Conservation (phyloP, 2,329 filamentous ascomycete genomes). For the Pestalotiopsis sp. region DNA sequence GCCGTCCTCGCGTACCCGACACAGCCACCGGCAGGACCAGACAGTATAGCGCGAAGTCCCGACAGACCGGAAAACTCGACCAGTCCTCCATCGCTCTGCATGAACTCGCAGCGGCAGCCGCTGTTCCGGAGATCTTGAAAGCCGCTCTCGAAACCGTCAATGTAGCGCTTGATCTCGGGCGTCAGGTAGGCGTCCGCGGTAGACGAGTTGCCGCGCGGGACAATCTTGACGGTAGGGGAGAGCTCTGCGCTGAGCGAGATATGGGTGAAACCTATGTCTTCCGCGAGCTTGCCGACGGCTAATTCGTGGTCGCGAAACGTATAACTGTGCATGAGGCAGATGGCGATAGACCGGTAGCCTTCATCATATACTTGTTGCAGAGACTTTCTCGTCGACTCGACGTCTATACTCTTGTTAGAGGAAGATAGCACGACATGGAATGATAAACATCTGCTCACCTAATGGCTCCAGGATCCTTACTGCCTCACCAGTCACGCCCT, state of each 20-base stretch:
- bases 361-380: background rate
- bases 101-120: slow-evolving; percentile 35
- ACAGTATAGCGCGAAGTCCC: slow-evolving; percentile 68
- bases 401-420: background rate
- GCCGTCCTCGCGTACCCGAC: slow-evolving; percentile 76
- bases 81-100: slow-evolving; percentile 53
- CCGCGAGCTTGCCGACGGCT: slow-evolving; percentile 16
- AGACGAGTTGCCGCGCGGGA: slow-evolving; percentile 70
- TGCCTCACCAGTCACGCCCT: slow-evolving; percentile 6
- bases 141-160: slow-evolving; percentile 65
- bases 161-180: slow-evolving; percentile 71
- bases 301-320: slow-evolving; percentile 22
- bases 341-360: background rate
- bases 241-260: slow-evolving; percentile 69
- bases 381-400: background rate
- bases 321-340: slow-evolving; percentile 20
- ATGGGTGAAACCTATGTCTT: slow-evolving; percentile 68
- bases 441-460: background rate
- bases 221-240: slow-evolving; percentile 76
- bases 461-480: background rate
- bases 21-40: slow-evolving; percentile 74
- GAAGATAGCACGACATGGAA: background rate
- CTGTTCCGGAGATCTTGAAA: slow-evolving; percentile 67
- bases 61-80: slow-evolving; percentile 68
- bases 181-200: slow-evolving; percentile 78